A percentile compares a stretch with the other conserved stretches of the same genome.
Evolutionary conservation across 441 rosid species (phyloP).

Genomic region (Brassica balearica): DNA sequence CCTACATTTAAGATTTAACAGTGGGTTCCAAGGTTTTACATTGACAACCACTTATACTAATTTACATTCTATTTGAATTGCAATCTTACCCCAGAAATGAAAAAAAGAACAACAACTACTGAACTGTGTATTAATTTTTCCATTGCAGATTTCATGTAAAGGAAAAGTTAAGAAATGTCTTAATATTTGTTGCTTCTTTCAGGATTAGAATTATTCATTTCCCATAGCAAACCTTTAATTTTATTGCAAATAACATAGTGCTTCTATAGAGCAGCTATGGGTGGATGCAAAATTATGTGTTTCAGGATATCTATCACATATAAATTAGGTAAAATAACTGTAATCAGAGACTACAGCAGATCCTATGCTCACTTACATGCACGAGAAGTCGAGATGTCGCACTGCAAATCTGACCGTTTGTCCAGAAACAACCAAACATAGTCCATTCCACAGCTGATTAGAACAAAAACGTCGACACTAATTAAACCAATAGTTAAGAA

Average conservation of each 20-base stretch:
- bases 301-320: neutral
- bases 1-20: neutral
- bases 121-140: neutral
- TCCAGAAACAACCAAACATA: slow-evolving; percentile 96
- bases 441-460: slow-evolving; percentile 93
- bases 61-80: slow-evolving; percentile 14
- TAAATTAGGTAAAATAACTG: neutral
- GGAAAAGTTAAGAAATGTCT: neutral
- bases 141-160: slow-evolving; percentile 24
- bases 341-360: slow-evolving; percentile 9
- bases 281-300: neutral
- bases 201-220: neutral
- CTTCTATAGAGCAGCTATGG: slow-evolving; percentile 13
- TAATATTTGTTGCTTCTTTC: slow-evolving; percentile 7
- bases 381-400: slow-evolving; percentile 97
- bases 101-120: neutral
- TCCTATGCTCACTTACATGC: slow-evolving; percentile 69
- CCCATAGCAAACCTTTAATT: neutral
- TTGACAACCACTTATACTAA: slow-evolving; percentile 8
- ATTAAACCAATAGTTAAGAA: slow-evolving; percentile 12
- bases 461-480: slow-evolving; percentile 22
- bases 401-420: slow-evolving; percentile 99
- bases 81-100: neutral
- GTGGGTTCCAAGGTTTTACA: neutral
- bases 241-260: neutral